Evolutionary conservation across 2,329 filamentous ascomycete genomes (phyloP), one percentile per base, ranked within the genome.

Genomic region (Fusarium pseudocircinatum): DNA sequence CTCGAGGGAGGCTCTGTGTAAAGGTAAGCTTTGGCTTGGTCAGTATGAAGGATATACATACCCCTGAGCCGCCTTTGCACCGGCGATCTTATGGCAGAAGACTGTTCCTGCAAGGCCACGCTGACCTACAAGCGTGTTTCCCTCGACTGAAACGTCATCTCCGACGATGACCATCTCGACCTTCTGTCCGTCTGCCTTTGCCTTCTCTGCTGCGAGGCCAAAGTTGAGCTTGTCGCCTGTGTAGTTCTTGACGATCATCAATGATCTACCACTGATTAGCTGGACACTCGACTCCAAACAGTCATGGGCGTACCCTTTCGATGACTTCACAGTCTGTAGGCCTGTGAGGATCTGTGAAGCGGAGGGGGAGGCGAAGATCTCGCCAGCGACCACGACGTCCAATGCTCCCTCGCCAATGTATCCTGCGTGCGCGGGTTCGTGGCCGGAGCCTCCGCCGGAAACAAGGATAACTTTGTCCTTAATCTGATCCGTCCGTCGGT

Each of bases 161-260:
- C 75, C 75, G 3, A 77, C 69, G 20, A 77, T 67, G 22, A 77
- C 75, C 72, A 77, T 77, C 53, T 73, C 69, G 7, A 77, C 72
- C 24, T 69, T 69, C 26, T 75, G 73, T 2, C 75, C 75, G 14
- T 73, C 63, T 7, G 78, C 71, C 54, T 79, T 79, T 39, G 78
- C 78, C 61, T 78, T 78, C 63, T 79, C 78, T 7, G 78, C 78
- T 6, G 78, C 78, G 22, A 79, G 58, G 9, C 77, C 77, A 57
- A 79, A 78, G 66, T 78, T 78, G 53, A 78, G 74, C 53, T 78
- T 78, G 50, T 78, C 77, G 26, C 77, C 77, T 1, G 77, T 78
- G 58, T 78, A 78, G 58, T 78, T 78, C 44, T 78, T 78, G 40
- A 78, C 76, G 36, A 78, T 78, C 36, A 78, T 47, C 60, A 77